Percentiles rank a stretch among this genome's conserved stretches.
Conservation (phyloP, 768 basidiomycete genomes). For the Glaciozyma martinii region DNA sequence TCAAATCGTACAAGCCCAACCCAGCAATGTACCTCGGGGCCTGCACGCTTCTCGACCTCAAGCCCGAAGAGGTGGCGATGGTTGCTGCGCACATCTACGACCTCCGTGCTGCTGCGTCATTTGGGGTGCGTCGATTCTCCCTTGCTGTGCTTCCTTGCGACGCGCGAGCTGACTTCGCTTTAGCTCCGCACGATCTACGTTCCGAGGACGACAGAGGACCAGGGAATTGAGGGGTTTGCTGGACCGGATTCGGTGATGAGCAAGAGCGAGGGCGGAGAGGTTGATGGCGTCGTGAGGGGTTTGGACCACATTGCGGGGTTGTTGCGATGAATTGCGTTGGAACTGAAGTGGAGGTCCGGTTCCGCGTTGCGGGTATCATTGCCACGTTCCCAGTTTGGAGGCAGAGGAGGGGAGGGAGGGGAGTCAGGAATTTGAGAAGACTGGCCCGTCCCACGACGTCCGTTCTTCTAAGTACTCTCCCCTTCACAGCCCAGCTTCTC, state of each 20-base stretch:
- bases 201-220: neutral
- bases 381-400: too few species aligned
- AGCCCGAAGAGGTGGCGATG: neutral
- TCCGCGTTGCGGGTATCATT: too few species aligned
- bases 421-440: too few species aligned
- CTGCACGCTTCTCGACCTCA: constrained; percentile 1
- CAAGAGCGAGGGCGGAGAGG: neutral
- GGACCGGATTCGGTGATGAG: neutral
- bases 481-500: too few species aligned
- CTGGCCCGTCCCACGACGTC: too few species aligned
- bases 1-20: constrained; percentile 26
- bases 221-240: neutral
- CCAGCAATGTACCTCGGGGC: constrained; percentile 23
- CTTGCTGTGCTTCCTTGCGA: too few species aligned
- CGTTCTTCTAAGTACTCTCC: too few species aligned
- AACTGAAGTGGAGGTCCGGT: too few species aligned
- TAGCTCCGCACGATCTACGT: neutral
- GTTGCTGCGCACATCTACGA: neutral
- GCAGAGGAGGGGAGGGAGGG: too few species aligned
- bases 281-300: neutral
- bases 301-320: too few species aligned
- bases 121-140: neutral
- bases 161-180: neutral
- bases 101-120: neutral
- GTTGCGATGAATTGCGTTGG: too few species aligned